These are phyloP conservation scores for Sugiyamaella smithiae DNA, from an alignment of 805 yeast species.

Conservation along the genomic window DNA sequence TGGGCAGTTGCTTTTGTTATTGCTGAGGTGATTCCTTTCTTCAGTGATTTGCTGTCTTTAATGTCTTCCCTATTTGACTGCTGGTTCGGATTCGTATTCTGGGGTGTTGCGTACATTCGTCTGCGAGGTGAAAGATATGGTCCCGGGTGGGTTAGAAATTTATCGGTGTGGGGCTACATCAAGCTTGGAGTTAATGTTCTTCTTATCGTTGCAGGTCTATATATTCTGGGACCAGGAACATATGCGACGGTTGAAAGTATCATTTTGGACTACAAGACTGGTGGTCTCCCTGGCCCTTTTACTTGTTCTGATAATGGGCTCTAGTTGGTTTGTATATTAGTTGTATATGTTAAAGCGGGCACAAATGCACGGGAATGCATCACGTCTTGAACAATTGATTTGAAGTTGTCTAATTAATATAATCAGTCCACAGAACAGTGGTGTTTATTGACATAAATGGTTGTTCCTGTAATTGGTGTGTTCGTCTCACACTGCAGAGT, in stretches of 20 bases:
- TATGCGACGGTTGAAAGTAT: conserved; percentile 57
- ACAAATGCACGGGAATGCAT: too few species aligned
- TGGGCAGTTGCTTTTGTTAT: conserved; percentile 57
- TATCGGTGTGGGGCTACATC: conserved; percentile 36
- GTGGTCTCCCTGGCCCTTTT: conserved; percentile 51
- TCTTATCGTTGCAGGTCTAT: conserved; percentile 48
- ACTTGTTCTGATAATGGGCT: conserved; percentile 48
- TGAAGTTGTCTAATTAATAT: too few species aligned
- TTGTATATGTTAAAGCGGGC: background rate
- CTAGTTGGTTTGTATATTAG: conserved; percentile 8
- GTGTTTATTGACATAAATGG: too few species aligned
- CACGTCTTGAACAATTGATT: too few species aligned
- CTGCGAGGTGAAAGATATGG: conserved; percentile 39
- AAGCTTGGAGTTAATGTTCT: conserved; percentile 38
- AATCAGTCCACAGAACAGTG: too few species aligned
- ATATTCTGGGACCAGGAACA: conserved; percentile 58
- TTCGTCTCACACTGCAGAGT: too few species aligned
- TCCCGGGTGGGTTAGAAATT: conserved; percentile 33
- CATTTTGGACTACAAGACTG: conserved; percentile 47
- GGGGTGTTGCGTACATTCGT: conserved; percentile 56
- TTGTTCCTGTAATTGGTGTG: too few species aligned
- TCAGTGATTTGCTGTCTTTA: conserved; percentile 53
- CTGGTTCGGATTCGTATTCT: conserved; percentile 63
- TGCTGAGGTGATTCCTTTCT: conserved; percentile 65
- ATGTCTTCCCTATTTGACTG: conserved; percentile 64